Percentiles rank a stretch among this genome's conserved stretches.
phyloP scores from a whole-genome alignment of 768 basidiomycete genomes.

The Mycena capillaripes region DNA sequence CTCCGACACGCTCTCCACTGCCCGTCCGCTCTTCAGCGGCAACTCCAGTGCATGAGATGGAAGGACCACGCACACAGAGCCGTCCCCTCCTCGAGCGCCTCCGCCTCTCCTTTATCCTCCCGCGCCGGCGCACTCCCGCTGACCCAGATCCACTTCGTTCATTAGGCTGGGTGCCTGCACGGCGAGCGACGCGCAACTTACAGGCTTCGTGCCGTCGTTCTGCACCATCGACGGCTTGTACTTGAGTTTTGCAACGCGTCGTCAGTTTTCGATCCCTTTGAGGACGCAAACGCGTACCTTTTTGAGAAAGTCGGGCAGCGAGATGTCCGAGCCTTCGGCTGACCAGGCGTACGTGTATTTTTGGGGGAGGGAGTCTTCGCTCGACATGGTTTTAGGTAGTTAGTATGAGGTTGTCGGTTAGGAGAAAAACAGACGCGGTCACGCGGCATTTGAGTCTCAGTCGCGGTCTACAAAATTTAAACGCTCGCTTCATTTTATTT shows the following conservation, averaged over 20 bases:
- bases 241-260: slow-evolving; percentile 47
- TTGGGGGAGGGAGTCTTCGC: slow-evolving; percentile 58
- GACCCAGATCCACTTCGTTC: slow-evolving; percentile 80
- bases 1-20: slow-evolving; percentile 72
- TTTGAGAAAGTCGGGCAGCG: slow-evolving; percentile 66
- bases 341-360: slow-evolving; percentile 69
- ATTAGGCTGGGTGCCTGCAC: too few species aligned
- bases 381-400: slow-evolving; percentile 18
- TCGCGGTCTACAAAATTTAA: too few species aligned
- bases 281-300: slow-evolving; percentile 57
- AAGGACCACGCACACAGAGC: slow-evolving; percentile 53
- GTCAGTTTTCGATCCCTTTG: neutral
- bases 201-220: slow-evolving; percentile 82
- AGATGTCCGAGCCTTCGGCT: slow-evolving; percentile 51
- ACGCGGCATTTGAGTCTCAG: neutral
- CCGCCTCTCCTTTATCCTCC: slow-evolving; percentile 38
- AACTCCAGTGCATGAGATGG: neutral
- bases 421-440: neutral
- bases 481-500: neutral
- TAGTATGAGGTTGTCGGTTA: neutral
- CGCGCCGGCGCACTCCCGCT: slow-evolving; percentile 41
- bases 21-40: neutral
- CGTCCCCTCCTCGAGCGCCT: slow-evolving; percentile 63
- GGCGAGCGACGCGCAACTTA: slow-evolving; percentile 47
- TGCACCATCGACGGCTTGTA: slow-evolving; percentile 85